Evolutionary conservation across 352 stramenopile genomes (phyloP), one percentile per base, ranked within the genome.

Genomic region (Phytophthora sojae): DNA sequence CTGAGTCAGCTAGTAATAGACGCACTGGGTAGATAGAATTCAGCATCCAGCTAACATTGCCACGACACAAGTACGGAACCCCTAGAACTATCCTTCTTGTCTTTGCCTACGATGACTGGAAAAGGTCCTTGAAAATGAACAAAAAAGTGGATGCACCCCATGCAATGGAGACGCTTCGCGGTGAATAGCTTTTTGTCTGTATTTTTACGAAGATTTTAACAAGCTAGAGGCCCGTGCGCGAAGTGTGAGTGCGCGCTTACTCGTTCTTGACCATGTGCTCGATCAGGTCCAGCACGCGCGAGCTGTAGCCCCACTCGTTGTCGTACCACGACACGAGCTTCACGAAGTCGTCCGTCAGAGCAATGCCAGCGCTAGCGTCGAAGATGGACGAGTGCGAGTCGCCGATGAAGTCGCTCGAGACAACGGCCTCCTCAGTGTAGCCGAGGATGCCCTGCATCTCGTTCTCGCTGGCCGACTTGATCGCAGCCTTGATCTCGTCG

Each of bases 291-390:
- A 99, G 81, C 76, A 99, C 90, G 87, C 97, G 96, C 89, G 88
- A 90, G 71, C 88, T 98, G 96, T 99, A 99, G 71, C 98, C 98
- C 86, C 95, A 99, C 82, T 99, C 98, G 90, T 99, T 99, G 89
- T 99, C 98, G 80, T 99, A 99, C 97, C 97, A 99, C 67, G 96
- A 97, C 57, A 99, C 92, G 71, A 99, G 91, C 96, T 99, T 99
- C 64, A 99, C 96, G 76, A 99, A 99, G 79, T 97, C 90, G 65
- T 97, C 90, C 74, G 97, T 99, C 68, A 99, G 42, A 49, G 42
- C 42, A 15, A 49, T 49, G 23, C 42, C 42, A 15, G 42, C 42
- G 14, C 23, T 15, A 6, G 42, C 42, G 14, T 49, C 42, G 42
- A 49, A 49, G 12, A 23, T 99, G 69, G 94, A 99, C 52, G 97